Percentiles rank a stretch among this genome's conserved stretches.
phyloP scores from a whole-genome alignment of 768 basidiomycete genomes.

The Hysterangium stoloniferum region DNA sequence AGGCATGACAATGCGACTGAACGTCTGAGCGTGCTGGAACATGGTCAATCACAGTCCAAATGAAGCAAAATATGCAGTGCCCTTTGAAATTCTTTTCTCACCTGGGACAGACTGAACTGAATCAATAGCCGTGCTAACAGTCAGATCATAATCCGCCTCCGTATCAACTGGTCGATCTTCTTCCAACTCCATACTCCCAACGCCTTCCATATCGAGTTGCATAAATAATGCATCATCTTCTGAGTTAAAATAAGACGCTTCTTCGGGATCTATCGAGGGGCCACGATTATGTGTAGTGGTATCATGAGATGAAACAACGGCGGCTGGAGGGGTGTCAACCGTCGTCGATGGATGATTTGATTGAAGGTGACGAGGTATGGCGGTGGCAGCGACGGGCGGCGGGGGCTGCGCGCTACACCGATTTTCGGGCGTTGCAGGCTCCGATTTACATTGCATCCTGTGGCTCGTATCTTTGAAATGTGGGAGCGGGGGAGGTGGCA shows the following conservation, averaged over 20 bases:
- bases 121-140: no score
- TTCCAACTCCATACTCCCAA: background rate
- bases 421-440: conserved; percentile 1
- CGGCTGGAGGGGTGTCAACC: background rate
- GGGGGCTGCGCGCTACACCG: background rate
- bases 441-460: background rate
- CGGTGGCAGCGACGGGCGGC: conserved; percentile 22
- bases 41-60: no score
- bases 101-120: no score
- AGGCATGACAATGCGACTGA: background rate
- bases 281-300: conserved; percentile 7
- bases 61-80: no score
- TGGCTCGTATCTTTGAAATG: background rate
- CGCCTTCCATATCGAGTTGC: conserved; percentile 42
- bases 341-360: background rate
- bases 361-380: conserved; percentile 18
- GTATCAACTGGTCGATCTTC: conserved; percentile 11
- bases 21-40: background rate
- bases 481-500: background rate
- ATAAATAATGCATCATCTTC: conserved; percentile 66
- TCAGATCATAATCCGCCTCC: background rate
- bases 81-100: no score
- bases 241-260: conserved; percentile 44
- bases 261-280: conserved; percentile 25
- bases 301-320: background rate